Conservation (phyloP, 768 basidiomycete species). For the Rhizopogon salebrosus region DNA sequence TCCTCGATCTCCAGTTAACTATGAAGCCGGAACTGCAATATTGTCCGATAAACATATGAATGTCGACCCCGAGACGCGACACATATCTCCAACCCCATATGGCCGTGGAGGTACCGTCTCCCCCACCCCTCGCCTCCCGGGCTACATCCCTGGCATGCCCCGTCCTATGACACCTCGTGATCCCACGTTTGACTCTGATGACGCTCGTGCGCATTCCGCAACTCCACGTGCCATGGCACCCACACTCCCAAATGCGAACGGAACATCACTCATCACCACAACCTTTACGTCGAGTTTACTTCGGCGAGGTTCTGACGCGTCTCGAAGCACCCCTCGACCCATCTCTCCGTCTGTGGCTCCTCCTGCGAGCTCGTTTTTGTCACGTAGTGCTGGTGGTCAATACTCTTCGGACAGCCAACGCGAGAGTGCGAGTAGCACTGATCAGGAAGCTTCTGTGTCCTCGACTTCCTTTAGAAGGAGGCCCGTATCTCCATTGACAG, state of each 20-base stretch:
- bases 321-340: constrained; percentile 43
- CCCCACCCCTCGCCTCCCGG: constrained; percentile 56
- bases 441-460: constrained; percentile 39
- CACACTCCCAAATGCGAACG: constrained; percentile 32
- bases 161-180: constrained; percentile 89
- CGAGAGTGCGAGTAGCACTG: constrained; percentile 30
- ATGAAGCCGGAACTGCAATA: constrained; percentile 66
- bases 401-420: constrained; percentile 52
- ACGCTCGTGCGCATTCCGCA: constrained; percentile 61
- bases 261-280: constrained; percentile 29
- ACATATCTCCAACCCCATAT: constrained; percentile 56
- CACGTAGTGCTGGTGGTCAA: constrained; percentile 57
- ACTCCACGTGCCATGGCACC: constrained; percentile 80
- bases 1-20: constrained; percentile 35
- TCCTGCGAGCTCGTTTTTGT: constrained; percentile 43
- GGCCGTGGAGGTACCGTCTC: constrained; percentile 46
- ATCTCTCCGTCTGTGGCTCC: constrained; percentile 40
- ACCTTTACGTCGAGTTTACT: constrained; percentile 33
- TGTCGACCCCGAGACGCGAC: constrained; percentile 43
- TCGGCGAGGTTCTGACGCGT: constrained; percentile 54
- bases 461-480: constrained; percentile 56
- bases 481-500: constrained; percentile 70
- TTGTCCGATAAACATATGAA: constrained; percentile 55
- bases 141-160: constrained; percentile 88
- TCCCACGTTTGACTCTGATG: constrained; percentile 57